Evolutionary conservation across 768 basidiomycete genomes (phyloP).

Genomic region (Omphalotus guepiniiformis): DNA sequence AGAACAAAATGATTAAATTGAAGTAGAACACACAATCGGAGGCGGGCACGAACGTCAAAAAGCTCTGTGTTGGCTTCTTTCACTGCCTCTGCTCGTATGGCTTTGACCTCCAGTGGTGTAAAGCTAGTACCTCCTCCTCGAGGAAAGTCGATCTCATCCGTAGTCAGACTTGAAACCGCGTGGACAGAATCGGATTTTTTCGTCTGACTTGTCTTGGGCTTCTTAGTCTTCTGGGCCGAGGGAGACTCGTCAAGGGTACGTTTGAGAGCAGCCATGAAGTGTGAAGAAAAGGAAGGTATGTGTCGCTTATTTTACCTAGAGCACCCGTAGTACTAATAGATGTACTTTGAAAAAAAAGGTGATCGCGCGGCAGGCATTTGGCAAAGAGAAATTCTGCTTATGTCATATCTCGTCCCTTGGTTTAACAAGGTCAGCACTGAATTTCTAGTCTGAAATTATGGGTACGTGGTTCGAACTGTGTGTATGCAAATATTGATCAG

Average conservation of each 20-base stretch:
- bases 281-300: constrained; percentile 9
- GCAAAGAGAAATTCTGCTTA: too few relatives aligned
- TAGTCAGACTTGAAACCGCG: constrained; percentile 33
- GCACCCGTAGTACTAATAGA: too few relatives aligned
- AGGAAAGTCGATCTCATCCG: constrained; percentile 89
- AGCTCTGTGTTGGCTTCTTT: constrained; percentile 82
- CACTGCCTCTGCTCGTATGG: constrained; percentile 76
- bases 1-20: constrained; percentile 10
- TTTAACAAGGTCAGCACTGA: too few relatives aligned
- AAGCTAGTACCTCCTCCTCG: constrained; percentile 89
- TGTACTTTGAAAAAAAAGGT: constrained; percentile 1
- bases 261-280: constrained; percentile 52
- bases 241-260: constrained; percentile 54
- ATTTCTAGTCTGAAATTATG: too few relatives aligned
- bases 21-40: neutral
- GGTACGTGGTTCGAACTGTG: too few relatives aligned
- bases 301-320: too few relatives aligned
- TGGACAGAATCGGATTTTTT: constrained; percentile 22
- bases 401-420: too few relatives aligned
- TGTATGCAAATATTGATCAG: too few relatives aligned
- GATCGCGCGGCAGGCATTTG: constrained; percentile 11
- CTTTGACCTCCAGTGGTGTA: constrained; percentile 86
- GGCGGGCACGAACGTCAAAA: constrained; percentile 48
- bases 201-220: constrained; percentile 42
- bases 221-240: constrained; percentile 52